Conservation (phyloP, 1,139 yeast genomes). For the Sporopachydermia cereana region DNA sequence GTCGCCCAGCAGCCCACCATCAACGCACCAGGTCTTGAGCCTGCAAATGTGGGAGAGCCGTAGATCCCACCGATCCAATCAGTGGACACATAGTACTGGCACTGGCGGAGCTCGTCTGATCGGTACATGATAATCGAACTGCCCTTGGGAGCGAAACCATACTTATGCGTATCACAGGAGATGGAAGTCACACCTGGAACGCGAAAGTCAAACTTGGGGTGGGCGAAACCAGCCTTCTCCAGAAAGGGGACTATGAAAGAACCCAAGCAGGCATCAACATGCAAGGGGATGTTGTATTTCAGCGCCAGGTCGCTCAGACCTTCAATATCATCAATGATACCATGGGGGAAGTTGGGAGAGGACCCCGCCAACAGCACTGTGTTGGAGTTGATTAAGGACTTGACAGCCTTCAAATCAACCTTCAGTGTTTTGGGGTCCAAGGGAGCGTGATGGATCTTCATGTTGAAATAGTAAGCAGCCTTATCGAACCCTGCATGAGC, state of each 20-base stretch:
- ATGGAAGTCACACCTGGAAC: slow-evolving; percentile 94
- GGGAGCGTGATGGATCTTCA: slow-evolving; percentile 73
- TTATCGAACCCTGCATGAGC: slow-evolving; percentile 94
- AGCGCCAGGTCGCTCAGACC: slow-evolving; percentile 57
- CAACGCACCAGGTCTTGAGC: slow-evolving; percentile 93
- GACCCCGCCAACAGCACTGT: slow-evolving; percentile 84
- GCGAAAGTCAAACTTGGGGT: slow-evolving; percentile 72
- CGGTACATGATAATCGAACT: slow-evolving; percentile 89
- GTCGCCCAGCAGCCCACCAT: slow-evolving; percentile 99
- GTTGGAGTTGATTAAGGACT: slow-evolving; percentile 55
- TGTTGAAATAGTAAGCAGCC: slow-evolving; percentile 85
- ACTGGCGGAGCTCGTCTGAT: slow-evolving; percentile 46
- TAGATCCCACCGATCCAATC: slow-evolving; percentile 95
- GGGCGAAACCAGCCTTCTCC: slow-evolving; percentile 49
- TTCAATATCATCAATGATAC: slow-evolving; percentile 82
- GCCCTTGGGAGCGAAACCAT: slow-evolving; percentile 97
- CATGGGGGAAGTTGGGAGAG: slow-evolving; percentile 96
- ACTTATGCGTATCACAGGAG: slow-evolving; percentile 95
- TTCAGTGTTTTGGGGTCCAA: slow-evolving; percentile 55
- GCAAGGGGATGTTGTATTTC: slow-evolving; percentile 61
- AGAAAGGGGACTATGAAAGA: slow-evolving; percentile 81
- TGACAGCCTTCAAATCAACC: slow-evolving; percentile 56
- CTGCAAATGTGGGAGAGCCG: slow-evolving; percentile 94
- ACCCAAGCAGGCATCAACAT: slow-evolving; percentile 93
- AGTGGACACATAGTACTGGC: slow-evolving; percentile 74